A percentile compares a stretch with the other conserved stretches of the same genome.
These are phyloP conservation scores for Drosera capensis DNA, from an alignment of 148 eudicot genomes.

Conservation along the genomic window DNA sequence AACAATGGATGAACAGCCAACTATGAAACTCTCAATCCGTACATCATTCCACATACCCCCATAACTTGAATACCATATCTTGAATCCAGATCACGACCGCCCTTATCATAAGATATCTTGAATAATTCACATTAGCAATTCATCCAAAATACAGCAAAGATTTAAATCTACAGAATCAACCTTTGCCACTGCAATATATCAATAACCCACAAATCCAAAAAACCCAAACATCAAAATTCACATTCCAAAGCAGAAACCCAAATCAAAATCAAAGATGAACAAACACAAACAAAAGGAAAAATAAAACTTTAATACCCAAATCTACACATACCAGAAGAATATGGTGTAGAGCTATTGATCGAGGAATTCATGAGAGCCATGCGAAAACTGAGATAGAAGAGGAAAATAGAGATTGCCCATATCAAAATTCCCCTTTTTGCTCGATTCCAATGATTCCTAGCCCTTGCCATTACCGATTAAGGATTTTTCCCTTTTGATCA, in stretches of 20 bases:
- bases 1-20: too few relatives aligned
- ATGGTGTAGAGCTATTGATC: not conserved
- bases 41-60: too few relatives aligned
- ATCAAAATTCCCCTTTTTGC: slow-evolving; percentile 22
- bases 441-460: slow-evolving; percentile 18
- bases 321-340: slow-evolving; percentile 27
- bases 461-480: slow-evolving; percentile 27
- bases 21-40: too few relatives aligned
- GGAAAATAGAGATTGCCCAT: slow-evolving; percentile 41
- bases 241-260: not conserved
- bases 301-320: too few relatives aligned
- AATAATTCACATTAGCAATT: too few relatives aligned
- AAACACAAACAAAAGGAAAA: not conserved
- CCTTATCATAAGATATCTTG: too few relatives aligned
- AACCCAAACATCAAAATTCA: not conserved
- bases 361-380: slow-evolving; percentile 38
- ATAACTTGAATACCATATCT: too few relatives aligned
- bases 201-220: not conserved
- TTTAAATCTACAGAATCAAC: too few relatives aligned
- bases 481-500: not conserved
- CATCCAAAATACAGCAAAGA: too few relatives aligned
- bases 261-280: not conserved
- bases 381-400: slow-evolving; percentile 32
- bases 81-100: too few relatives aligned
- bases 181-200: too few relatives aligned